Percentiles rank a stretch among this genome's conserved stretches.
Evolutionary conservation across 129 eudicot genomes (phyloP).

Genomic region (Lactuca saligna): DNA sequence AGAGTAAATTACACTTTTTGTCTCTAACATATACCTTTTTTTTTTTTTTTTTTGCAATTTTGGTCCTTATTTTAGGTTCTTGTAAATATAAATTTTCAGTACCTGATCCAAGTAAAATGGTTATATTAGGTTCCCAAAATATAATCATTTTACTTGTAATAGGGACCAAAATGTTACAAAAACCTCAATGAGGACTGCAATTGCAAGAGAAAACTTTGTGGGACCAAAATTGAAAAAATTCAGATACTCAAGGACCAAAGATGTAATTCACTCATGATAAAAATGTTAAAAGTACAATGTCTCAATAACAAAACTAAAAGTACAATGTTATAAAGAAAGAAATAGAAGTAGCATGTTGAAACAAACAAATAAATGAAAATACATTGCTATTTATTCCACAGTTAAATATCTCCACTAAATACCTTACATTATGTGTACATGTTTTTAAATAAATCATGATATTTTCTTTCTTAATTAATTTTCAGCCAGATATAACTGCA

Average conservation of each 20-base stretch:
- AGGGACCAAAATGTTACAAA: not conserved
- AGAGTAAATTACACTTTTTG: not conserved
- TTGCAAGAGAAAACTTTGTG: not conserved
- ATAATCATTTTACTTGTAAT: not conserved
- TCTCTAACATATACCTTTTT: not conserved
- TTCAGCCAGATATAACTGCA: slow-evolving; percentile 85
- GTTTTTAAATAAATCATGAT: not conserved
- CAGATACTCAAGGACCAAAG: not conserved
- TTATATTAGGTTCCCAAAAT: not conserved
- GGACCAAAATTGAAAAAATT: not conserved
- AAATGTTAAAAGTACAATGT: no score
- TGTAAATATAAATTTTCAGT: not conserved
- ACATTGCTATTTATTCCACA: not conserved
- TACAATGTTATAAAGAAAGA: not conserved
- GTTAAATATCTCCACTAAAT: not conserved
- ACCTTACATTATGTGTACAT: not conserved
- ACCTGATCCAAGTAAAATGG: not conserved
- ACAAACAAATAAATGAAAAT: no score
- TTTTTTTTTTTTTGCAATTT: no score
- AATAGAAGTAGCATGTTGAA: not conserved
- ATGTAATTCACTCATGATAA: no score
- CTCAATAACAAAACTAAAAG: not conserved
- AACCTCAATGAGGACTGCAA: not conserved
- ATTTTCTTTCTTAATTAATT: slow-evolving; percentile 6
- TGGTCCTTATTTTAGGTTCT: not conserved